A percentile compares a stretch with the other conserved stretches of the same genome.
Conservation (phyloP, 2,329 filamentous ascomycete genomes). For the Diaporthe citrichinensis region DNA sequence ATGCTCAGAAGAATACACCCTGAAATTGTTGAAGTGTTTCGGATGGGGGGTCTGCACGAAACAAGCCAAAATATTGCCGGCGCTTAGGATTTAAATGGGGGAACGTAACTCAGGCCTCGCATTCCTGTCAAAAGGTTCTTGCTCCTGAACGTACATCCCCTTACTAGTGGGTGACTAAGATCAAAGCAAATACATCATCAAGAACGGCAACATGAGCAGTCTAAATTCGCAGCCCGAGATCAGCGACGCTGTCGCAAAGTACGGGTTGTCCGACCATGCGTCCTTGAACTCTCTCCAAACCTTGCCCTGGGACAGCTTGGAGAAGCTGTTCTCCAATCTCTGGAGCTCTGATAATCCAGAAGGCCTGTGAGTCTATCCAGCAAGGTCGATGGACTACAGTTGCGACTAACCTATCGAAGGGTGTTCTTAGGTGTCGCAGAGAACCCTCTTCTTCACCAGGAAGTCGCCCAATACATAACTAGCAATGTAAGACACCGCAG, state of each 20-base stretch:
- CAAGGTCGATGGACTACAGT: not conserved
- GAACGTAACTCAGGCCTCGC: too few species aligned
- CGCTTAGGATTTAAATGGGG: too few species aligned
- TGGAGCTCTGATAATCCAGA: slow-evolving; percentile 44
- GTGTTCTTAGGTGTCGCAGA: slow-evolving; percentile 46
- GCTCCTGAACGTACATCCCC: too few species aligned
- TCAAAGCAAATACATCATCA: too few species aligned
- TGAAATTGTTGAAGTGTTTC: too few species aligned
- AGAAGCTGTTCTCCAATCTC: slow-evolving; percentile 43
- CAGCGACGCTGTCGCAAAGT: not conserved
- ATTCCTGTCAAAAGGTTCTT: too few species aligned
- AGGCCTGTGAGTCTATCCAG: slow-evolving; percentile 37
- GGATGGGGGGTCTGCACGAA: too few species aligned
- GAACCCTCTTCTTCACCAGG: slow-evolving; percentile 45
- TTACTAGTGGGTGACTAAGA: too few species aligned
- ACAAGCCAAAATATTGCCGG: too few species aligned
- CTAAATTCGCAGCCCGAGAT: too few species aligned
- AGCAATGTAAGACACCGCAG: slow-evolving; percentile 30
- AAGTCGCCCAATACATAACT: slow-evolving; percentile 42
- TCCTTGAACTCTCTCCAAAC: slow-evolving; percentile 41
- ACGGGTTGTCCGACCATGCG: slow-evolving; percentile 40
- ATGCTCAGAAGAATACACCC: too few species aligned
- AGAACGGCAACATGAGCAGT: too few species aligned
- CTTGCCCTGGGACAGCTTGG: slow-evolving; percentile 43
- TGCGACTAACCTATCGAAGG: slow-evolving; percentile 20